phyloP scores from a whole-genome alignment of 768 basidiomycete genomes.

The Floccularia luteovirens region DNA sequence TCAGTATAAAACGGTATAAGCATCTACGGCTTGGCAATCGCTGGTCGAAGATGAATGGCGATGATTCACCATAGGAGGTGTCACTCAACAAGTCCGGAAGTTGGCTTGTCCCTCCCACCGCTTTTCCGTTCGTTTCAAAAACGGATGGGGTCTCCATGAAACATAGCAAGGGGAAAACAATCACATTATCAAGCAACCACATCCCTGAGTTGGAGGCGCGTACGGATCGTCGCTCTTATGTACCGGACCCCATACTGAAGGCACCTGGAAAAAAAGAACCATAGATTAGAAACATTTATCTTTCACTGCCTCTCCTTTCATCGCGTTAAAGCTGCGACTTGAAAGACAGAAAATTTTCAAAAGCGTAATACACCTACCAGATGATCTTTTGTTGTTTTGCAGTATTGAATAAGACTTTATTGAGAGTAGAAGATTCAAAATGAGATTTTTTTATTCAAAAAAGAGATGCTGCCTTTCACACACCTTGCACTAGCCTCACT shows the following conservation, averaged over 20 bases:
- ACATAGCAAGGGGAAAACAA: conserved; percentile 5
- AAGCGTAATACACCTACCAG: conserved; percentile 45
- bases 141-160: too few relatives aligned
- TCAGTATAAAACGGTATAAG: conserved; percentile 16
- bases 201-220: conserved; percentile 71
- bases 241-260: conserved; percentile 91
- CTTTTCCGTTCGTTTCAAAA: conserved; percentile 2
- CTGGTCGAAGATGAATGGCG: background rate
- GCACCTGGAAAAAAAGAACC: conserved; percentile 45
- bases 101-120: background rate
- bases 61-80: background rate
- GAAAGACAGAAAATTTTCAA: background rate
- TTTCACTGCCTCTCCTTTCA: background rate
- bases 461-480: conserved; percentile 23
- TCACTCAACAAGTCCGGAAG: conserved; percentile 2
- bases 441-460: background rate
- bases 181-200: conserved; percentile 71
- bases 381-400: conserved; percentile 89
- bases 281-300: conserved; percentile 1
- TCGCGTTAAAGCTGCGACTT: background rate
- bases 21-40: background rate
- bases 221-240: conserved; percentile 91
- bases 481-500: conserved; percentile 89
- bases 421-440: too few relatives aligned
- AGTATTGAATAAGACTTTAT: conserved; percentile 83